Base-by-base conservation (phyloP, 192 early-diverging fungal genomes). In the Backusella circina region DNA sequence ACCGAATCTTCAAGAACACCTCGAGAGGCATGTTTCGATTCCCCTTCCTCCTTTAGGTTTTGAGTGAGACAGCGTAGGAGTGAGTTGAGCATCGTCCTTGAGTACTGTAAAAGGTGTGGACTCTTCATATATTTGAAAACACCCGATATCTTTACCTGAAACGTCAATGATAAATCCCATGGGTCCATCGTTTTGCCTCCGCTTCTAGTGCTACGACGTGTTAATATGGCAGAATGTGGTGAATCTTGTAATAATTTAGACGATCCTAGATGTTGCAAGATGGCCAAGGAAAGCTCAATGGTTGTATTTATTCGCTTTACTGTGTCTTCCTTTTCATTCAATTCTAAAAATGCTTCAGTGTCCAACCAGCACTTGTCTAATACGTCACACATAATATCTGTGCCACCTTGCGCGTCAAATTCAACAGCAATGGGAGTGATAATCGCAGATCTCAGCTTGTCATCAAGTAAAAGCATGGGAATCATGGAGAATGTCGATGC, bases 171-270 rank as follows among this genome's bases (percentile, higher is more conserved):
- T 80, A 91, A 91, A 41, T 70, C 5, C 26, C 12, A 7, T 15
- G 30, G 41, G 26, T 47, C 26, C 2, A 47, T 13, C 0, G 13
- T 6, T 1, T 5, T n/a, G 16, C 1, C 13, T 28, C 12, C 39
- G 1, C 4, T 18, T 44, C 26, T 12, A 18, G 3, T 37, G 28
- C 2, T n/a, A 79, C 76, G 84, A 75, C 90, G 90, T 28, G 84
- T 84, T 18, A 88, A 88, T 57, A 84, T 86, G 5, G 76, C 65
- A 16, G 93, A 92, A 71, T 89, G 86, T 5, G 94, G 88, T 18
- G 93, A 93, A 44, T 95, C 93, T 26, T 86, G 83, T 28, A 96
- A 78, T 15, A 93, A 80, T 66, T 93, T 91, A 36, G 86, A 84
- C 16, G 95, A 94, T 8, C 85, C 74, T 35, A 94, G 70, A 33